Base-by-base conservation (phyloP, 805 yeast species). In the Barnettozyma wickerhamii region DNA sequence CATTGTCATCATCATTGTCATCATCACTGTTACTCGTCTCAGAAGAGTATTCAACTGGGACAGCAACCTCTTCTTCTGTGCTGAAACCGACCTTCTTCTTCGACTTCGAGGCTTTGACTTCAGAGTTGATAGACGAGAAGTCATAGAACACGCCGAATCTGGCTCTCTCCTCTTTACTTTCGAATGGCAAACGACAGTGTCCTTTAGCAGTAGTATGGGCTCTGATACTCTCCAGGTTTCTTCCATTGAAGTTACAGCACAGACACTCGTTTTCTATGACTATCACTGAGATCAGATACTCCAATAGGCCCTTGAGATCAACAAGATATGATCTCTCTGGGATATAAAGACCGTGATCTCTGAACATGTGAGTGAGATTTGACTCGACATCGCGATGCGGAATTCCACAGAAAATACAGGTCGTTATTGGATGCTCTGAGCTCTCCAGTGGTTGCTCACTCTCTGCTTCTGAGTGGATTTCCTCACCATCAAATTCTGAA, bases 131-230 rank as follows among this genome's bases (percentile, higher is more conserved):
- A 1, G 86, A 72, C 4, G 81, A 68, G 64, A 87, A 90, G 58
- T 91, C 96, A 58, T 93, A 93, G 56, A 83, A 93, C 30, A 79
- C 82, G 0, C 89, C 75, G 33, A 91, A 71, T 55, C 81, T 84
- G 35, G 79, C 72, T 55, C 80, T 79, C 55, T 93, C 95, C 42
- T 81, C 82, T 40, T 78, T 82, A 0, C 78, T 63, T 53, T 93
- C 98, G 62, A 84, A 93, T 1, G 98, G 97, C 45, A 93, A 73
- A 56, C 79, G 76, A 66, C 91, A 84, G 62, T 93, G 99, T 43
- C 88, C 79, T 62, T 93, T 93, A 7, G 84, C 74, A 5, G 71
- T 53, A 84, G 88, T 82, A 62, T 93, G 99, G 32, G 87, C 93
- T 51, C 96, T 80, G 10, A 86, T 89, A 45, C 95, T 84, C 55